Evolutionary conservation across 257 asterid genomes (phyloP).

Genomic region (Coffea canephora): DNA sequence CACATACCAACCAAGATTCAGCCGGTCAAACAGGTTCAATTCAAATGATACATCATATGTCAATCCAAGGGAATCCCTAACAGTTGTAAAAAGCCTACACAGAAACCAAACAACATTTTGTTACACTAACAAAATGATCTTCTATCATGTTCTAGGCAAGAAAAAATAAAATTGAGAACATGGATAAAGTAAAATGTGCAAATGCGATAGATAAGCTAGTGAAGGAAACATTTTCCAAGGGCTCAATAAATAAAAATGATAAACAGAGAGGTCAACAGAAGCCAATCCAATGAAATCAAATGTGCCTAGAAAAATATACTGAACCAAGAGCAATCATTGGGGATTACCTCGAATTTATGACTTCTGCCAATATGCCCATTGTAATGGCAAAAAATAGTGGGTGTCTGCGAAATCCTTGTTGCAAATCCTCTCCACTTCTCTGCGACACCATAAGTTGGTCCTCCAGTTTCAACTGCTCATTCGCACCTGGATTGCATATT

Average conservation of each 20-base stretch:
- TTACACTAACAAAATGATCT: background rate
- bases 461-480: conserved; percentile 39
- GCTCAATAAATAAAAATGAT: background rate
- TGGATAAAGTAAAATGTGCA: background rate
- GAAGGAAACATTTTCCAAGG: background rate
- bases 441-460: conserved; percentile 33
- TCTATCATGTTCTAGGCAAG: background rate
- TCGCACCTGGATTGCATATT: conserved; percentile 33
- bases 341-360: conserved; percentile 84
- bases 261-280: background rate
- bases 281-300: background rate
- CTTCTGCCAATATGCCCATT: conserved; percentile 81
- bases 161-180: background rate
- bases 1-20: conserved; percentile 99
- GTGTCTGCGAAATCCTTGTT: conserved; percentile 54
- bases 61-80: conserved; percentile 97
- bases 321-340: background rate
- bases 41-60: conserved; percentile 97
- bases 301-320: background rate
- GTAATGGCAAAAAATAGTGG: conserved; percentile 87
- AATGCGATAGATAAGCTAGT: background rate
- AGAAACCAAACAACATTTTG: conserved; percentile 8
- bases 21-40: conserved; percentile 91
- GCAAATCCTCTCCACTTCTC: conserved; percentile 30
- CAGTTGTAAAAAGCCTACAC: conserved; percentile 91